Evolutionary conservation across 108 stramenopile genomes (phyloP).

Genomic region (Epithemia pelagica): DNA sequence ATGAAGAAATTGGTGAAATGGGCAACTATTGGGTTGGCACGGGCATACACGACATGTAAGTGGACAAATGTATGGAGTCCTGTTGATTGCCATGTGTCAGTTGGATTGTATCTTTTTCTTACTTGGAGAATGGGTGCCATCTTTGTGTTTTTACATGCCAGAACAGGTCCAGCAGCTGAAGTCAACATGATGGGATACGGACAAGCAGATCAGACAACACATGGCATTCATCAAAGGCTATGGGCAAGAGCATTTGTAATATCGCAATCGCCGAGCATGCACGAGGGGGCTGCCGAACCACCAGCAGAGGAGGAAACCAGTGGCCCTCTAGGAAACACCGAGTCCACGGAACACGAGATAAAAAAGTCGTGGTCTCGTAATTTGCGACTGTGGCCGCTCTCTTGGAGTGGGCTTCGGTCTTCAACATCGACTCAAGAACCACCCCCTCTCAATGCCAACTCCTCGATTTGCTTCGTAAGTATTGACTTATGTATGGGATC

Average conservation of each 20-base stretch:
- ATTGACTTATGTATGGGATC: constrained; percentile 45
- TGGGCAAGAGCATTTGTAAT: constrained; percentile 48
- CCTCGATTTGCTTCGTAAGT: constrained; percentile 40
- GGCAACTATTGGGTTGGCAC: background rate
- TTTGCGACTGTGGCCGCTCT: background rate
- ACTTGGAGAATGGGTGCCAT: too few species aligned
- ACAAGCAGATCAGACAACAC: constrained; percentile 18
- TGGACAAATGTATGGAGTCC: too few species aligned
- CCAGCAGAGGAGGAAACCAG: background rate
- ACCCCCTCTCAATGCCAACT: background rate
- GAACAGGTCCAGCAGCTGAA: constrained; percentile 16
- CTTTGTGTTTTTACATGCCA: background rate
- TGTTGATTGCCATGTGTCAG: too few species aligned
- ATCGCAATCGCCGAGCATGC: background rate
- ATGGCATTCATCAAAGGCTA: constrained; percentile 44
- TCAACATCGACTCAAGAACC: background rate
- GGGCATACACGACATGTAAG: background rate
- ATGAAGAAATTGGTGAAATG: too few species aligned
- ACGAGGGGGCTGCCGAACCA: background rate
- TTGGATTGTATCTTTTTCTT: too few species aligned
- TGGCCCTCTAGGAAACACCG: background rate
- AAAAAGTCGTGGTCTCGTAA: background rate
- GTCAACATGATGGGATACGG: constrained; percentile 34
- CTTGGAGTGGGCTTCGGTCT: background rate
- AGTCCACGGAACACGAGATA: background rate